Base-by-base conservation (phyloP, 1,139 yeast species). In the Zygoascus meyerae region DNA sequence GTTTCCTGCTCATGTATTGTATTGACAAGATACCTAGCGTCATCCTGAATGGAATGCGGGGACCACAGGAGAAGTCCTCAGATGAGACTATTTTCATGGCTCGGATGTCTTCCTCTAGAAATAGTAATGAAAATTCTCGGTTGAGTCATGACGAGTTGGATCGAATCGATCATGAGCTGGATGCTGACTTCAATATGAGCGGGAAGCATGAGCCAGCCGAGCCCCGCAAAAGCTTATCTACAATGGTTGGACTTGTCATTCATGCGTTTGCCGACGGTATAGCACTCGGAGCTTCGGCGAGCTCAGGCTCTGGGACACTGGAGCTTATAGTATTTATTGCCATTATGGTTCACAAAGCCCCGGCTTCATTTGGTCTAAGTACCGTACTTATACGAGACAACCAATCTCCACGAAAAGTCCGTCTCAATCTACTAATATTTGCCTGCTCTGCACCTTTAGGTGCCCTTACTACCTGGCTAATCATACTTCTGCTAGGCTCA, bases 181-280 rank as follows among this genome's bases (percentile, higher is more conserved):
- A 42, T n/a, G 21, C 15, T 7, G 26, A 21, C 7, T 21, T 21
- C 26, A 21, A 21, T 7, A 21, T 21, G 26, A 21, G 26, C 26
- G 26, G 26, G 26, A 21, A 21, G 26, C 26, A 21, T 21, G 4
- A 5, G 26, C 26, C 39, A n/a, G 39, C 4, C 9, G 39, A 12
- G 4, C 37, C 31, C 5, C 35, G 35, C 21, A 45, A 44, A 34
- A 36, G 53, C 5, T 28, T 55, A 11, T 49, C 58, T 1, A 69
- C 78, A 8, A 77, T 85, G 0, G 58, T 83, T 7, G 89, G 90
- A 0, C 69, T 84, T 15, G 61, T 82, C 0, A 70, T 84, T 21
- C 95, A 84, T 59, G 79, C 86, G 0, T 57, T 79, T 4, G 78
- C 86, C 1, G 95, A 84, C 57, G 95, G 95, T 1, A 69, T 84